Conservation (phyloP, 2,329 filamentous ascomycete species). For the Venturia effusa region DNA sequence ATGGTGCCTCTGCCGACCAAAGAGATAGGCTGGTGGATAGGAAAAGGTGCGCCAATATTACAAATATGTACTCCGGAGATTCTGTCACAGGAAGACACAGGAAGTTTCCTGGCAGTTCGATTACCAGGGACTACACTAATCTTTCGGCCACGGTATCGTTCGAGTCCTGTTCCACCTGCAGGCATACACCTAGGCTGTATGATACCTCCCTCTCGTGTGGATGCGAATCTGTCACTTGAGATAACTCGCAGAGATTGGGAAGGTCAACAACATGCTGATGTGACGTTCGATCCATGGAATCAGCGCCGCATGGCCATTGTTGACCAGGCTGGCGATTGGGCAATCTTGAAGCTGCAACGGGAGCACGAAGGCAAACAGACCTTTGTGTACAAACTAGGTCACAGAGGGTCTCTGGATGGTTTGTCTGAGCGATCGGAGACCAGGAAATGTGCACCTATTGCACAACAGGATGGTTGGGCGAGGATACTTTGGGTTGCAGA, state of each 20-base stretch:
- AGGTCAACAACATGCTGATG: conserved; percentile 42
- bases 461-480: conserved; percentile 37
- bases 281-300: conserved; percentile 53
- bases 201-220: conserved; percentile 39
- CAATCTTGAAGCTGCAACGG: conserved; percentile 48
- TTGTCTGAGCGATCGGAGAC: conserved; percentile 19
- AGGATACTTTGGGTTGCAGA: conserved; percentile 38
- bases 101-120: conserved; percentile 39
- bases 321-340: conserved; percentile 56
- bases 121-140: conserved; percentile 34
- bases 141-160: conserved; percentile 28
- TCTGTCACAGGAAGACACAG: background rate
- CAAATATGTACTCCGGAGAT: conserved; percentile 22
- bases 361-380: conserved; percentile 20
- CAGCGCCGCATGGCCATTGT: conserved; percentile 54
- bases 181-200: conserved; percentile 16
- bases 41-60: conserved; percentile 41
- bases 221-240: conserved; percentile 30
- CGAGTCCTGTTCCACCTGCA: conserved; percentile 13
- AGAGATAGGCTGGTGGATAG: conserved; percentile 45
- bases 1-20: conserved; percentile 28
- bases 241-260: background rate
- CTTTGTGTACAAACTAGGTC: background rate
- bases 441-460: conserved; percentile 18
- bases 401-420: conserved; percentile 2